phyloP scores from a whole-genome alignment of 306 rosid genomes.

The Quercus ilex region DNA sequence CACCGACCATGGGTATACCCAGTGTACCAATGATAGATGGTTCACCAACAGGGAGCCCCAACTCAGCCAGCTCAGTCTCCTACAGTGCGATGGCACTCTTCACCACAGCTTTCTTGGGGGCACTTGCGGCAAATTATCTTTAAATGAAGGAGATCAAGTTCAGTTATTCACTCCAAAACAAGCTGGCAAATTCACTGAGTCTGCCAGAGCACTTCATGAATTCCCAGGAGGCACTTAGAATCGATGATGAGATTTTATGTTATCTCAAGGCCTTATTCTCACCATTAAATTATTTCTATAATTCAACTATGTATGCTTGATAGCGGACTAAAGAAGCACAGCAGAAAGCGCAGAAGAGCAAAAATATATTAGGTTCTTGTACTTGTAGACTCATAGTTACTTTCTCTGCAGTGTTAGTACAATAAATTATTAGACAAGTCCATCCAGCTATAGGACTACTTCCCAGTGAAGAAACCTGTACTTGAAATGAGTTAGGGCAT shows the following conservation, averaged over 20 bases:
- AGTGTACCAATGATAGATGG: conserved; percentile 62
- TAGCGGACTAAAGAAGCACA: conserved; percentile 37
- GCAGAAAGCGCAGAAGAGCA: conserved; percentile 38
- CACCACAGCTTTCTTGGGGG: conserved; percentile 43
- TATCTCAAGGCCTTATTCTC: conserved; percentile 27
- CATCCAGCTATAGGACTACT: conserved; percentile 26
- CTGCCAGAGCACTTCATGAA: conserved; percentile 39
- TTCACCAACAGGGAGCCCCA: conserved; percentile 65
- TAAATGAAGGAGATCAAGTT: conserved; percentile 33
- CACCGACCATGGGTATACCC: conserved; percentile 44
- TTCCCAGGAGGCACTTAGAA: conserved; percentile 35
- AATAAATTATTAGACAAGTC: conserved; percentile 47
- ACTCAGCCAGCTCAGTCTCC: conserved; percentile 43
- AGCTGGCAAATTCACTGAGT: conserved; percentile 43
- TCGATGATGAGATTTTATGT: conserved; percentile 25
- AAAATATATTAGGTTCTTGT: conserved; percentile 46
- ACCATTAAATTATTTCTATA: conserved; percentile 29
- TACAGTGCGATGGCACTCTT: conserved; percentile 33
- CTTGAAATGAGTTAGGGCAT: conserved; percentile 22
- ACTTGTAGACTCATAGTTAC: conserved; percentile 37
- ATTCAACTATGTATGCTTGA: conserved; percentile 37
- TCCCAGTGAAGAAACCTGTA: conserved; percentile 27
- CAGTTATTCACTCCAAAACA: conserved; percentile 35
- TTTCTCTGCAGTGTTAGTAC: conserved; percentile 49
- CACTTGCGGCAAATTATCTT: conserved; percentile 38